Conservation (phyloP, 306 rosid species). For the Carpinus viminea region DNA sequence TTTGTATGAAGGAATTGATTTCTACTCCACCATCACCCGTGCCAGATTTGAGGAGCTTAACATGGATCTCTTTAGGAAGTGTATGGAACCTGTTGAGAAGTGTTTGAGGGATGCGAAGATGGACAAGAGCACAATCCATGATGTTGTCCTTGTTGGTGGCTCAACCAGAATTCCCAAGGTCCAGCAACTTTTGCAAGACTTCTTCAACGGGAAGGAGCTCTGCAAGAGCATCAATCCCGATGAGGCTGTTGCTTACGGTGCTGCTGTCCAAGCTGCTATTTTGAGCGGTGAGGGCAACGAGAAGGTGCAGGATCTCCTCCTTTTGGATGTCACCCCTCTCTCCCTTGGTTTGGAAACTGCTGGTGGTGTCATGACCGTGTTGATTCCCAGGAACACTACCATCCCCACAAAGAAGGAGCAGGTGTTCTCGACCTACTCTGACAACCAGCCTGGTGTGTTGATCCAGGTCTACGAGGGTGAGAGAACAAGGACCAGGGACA, state of each 20-base stretch:
- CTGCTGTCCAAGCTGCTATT: conserved; percentile 71
- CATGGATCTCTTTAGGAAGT: conserved; percentile 70
- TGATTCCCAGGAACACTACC: conserved; percentile 74
- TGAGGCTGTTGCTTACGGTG: conserved; percentile 76
- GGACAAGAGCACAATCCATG: conserved; percentile 62
- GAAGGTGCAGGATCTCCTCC: conserved; percentile 76
- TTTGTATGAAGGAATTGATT: conserved; percentile 69
- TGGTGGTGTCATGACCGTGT: conserved; percentile 73
- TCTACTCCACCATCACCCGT: conserved; percentile 70
- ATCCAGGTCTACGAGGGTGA: conserved; percentile 81
- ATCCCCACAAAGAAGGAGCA: conserved; percentile 81
- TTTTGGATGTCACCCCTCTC: conserved; percentile 69
- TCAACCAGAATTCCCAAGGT: conserved; percentile 76
- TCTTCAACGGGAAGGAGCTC: conserved; percentile 65
- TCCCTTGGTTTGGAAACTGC: conserved; percentile 75
- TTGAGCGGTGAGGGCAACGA: conserved; percentile 75
- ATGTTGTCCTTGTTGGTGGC: conserved; percentile 75
- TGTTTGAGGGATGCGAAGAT: conserved; percentile 72
- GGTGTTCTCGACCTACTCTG: conserved; percentile 74
- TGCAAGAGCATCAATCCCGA: conserved; percentile 81
- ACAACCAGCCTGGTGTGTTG: conserved; percentile 81
- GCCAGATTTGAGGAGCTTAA: conserved; percentile 66
- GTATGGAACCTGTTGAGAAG: conserved; percentile 71
- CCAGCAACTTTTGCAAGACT: conserved; percentile 62
- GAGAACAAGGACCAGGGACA: conserved; percentile 66